These are phyloP conservation scores for Fusarium aywerte DNA, from an alignment of 2,329 filamentous ascomycete genomes.

Conservation along the genomic window DNA sequence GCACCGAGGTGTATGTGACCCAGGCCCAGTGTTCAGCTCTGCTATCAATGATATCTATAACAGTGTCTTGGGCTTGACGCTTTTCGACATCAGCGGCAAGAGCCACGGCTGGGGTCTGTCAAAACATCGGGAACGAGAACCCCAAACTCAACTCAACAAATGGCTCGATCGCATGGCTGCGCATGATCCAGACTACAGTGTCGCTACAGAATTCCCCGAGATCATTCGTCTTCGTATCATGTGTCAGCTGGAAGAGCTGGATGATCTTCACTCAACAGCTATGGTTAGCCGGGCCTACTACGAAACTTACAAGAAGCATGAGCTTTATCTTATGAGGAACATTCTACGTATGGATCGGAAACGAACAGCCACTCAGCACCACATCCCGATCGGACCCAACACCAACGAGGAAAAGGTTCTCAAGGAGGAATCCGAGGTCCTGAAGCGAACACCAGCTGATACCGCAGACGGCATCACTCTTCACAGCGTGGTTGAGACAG, in stretches of 20 bases:
- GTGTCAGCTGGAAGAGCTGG: slow-evolving; percentile 52
- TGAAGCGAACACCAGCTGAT: slow-evolving; percentile 47
- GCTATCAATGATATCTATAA: slow-evolving; percentile 63
- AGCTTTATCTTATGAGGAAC: slow-evolving; percentile 53
- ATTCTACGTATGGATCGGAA: slow-evolving; percentile 49
- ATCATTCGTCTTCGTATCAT: slow-evolving; percentile 55
- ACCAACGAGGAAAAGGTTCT: slow-evolving; percentile 52
- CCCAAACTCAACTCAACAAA: slow-evolving; percentile 49
- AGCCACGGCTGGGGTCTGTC: slow-evolving; percentile 63
- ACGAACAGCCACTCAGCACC: slow-evolving; percentile 30
- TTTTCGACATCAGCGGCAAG: slow-evolving; percentile 60
- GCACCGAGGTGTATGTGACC: slow-evolving; percentile 61
- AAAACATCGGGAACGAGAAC: slow-evolving; percentile 51
- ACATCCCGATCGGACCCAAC: slow-evolving; percentile 39
- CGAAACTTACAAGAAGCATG: slow-evolving; percentile 58
- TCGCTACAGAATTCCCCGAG: slow-evolving; percentile 51
- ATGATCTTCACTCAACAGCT: slow-evolving; percentile 57
- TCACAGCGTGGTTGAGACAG: slow-evolving; percentile 47
- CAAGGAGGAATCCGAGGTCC: slow-evolving; percentile 46
- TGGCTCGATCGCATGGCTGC: slow-evolving; percentile 50
- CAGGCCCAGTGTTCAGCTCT: slow-evolving; percentile 58
- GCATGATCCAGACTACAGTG: slow-evolving; percentile 48
- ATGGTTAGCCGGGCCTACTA: slow-evolving; percentile 58
- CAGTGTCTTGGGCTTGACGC: slow-evolving; percentile 60
- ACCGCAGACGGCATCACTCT: slow-evolving; percentile 47